Conservation (phyloP, 2,329 filamentous ascomycete genomes). For the Verticillium isaacii region DNA sequence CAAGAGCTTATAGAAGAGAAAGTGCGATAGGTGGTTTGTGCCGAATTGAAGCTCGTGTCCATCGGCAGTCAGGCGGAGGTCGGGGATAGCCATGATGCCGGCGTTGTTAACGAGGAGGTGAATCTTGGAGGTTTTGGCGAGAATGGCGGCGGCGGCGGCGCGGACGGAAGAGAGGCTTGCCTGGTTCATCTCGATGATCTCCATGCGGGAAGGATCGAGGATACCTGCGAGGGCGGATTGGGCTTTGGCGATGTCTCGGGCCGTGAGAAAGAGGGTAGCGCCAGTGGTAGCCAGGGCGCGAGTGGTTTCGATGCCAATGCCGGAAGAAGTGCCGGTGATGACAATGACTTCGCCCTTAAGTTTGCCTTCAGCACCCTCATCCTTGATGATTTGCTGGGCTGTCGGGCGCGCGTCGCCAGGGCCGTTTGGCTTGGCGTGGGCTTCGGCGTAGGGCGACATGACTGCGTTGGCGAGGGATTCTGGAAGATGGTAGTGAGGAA, state of each 20-base stretch:
- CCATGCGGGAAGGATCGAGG: conserved; percentile 14
- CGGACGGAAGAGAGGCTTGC: conserved; percentile 26
- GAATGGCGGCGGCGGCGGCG: conserved; percentile 27
- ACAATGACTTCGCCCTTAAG: conserved; percentile 31
- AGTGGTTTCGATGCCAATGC: conserved; percentile 39
- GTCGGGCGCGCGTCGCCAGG: conserved; percentile 35
- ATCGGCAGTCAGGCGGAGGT: conserved; percentile 27
- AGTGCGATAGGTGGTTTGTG: conserved; percentile 41
- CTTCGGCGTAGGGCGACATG: conserved; percentile 11
- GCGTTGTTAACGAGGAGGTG: conserved; percentile 42
- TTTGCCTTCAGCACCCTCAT: conserved; percentile 26
- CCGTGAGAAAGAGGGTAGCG: conserved; percentile 17
- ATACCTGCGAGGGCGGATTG: conserved; percentile 15
- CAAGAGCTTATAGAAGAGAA: conserved; percentile 38
- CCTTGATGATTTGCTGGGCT: conserved; percentile 31
- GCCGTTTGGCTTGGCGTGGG: conserved; percentile 30
- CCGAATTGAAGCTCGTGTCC: conserved; percentile 40
- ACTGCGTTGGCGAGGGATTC: background rate
- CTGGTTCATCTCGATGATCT: conserved; percentile 26
- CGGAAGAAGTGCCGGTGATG: conserved; percentile 38
- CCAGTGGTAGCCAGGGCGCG: conserved; percentile 35
- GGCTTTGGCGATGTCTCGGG: conserved; percentile 19
- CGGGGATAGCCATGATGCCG: conserved; percentile 31
- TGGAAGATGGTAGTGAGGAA: background rate
- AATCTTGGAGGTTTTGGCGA: conserved; percentile 20